Conservation (phyloP, 345 rosid genomes). For the Cochlearia excelsa region DNA sequence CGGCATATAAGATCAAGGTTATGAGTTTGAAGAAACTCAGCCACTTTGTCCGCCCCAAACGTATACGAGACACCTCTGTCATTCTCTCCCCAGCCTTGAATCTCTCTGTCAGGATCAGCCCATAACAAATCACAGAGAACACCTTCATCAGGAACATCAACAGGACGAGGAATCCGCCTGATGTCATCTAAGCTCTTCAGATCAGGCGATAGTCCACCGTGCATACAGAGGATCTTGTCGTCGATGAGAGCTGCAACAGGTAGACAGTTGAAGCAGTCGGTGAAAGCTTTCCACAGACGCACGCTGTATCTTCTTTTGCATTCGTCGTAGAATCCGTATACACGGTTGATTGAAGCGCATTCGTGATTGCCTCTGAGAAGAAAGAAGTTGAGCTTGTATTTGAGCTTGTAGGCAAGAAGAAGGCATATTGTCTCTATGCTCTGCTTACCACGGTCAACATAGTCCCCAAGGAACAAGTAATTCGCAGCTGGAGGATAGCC, state of each 20-base stretch:
- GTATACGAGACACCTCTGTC: neutral
- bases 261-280: neutral
- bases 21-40: slow-evolving; percentile 1
- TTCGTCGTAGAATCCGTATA: neutral
- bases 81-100: neutral
- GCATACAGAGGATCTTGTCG: neutral
- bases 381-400: slow-evolving; percentile 1
- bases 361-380: slow-evolving; percentile 2
- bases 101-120: neutral
- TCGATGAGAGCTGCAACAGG: neutral
- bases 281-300: neutral
- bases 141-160: neutral
- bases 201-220: neutral
- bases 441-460: neutral
- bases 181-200: neutral
- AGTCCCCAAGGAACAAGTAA: neutral
- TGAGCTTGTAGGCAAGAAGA: neutral
- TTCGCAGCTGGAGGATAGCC: neutral
- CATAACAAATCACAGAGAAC: neutral
- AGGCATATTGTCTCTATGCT: neutral
- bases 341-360: neutral
- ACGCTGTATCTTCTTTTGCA: neutral
- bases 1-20: neutral
- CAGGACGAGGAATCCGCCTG: neutral
- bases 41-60: neutral